phyloP scores from a whole-genome alignment of 2,329 filamentous ascomycete species.

The Pseudopithomyces chartarum region DNA sequence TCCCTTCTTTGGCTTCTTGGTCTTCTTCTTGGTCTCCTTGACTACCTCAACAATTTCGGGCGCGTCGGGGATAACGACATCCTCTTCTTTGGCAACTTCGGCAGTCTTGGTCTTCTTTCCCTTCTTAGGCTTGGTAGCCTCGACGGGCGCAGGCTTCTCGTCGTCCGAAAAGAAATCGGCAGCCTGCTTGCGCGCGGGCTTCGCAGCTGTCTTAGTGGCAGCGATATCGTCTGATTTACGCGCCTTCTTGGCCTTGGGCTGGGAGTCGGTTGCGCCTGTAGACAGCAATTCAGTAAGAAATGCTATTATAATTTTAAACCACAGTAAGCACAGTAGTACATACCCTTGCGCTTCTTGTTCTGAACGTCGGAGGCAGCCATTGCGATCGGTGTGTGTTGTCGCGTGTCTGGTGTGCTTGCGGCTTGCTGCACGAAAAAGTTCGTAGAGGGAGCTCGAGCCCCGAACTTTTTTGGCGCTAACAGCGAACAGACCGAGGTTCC shows the following conservation, averaged over 20 bases:
- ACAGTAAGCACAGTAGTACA: background rate
- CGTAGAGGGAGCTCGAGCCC: conserved; percentile 32
- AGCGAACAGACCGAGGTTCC: conserved; percentile 15
- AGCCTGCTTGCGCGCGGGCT: conserved; percentile 42
- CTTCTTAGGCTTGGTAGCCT: conserved; percentile 13
- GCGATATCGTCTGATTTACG: conserved; percentile 40
- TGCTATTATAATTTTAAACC: background rate
- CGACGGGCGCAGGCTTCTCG: conserved; percentile 17
- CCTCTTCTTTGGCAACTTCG: conserved; percentile 10
- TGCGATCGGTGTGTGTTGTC: conserved; percentile 24
- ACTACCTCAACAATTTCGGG: conserved; percentile 8
- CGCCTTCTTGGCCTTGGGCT: conserved; percentile 46
- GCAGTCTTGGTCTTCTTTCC: conserved; percentile 10
- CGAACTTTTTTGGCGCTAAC: conserved; percentile 16
- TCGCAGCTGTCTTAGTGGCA: conserved; percentile 24
- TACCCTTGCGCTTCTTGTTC: conserved; percentile 62
- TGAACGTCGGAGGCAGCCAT: conserved; percentile 61
- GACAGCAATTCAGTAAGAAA: conserved; percentile 13
- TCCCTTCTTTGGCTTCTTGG: conserved; percentile 5
- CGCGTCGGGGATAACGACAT: conserved; percentile 8
- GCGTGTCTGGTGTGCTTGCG: conserved; percentile 11
- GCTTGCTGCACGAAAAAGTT: conserved; percentile 36
- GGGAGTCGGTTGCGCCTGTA: conserved; percentile 39
- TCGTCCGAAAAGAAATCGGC: conserved; percentile 41
- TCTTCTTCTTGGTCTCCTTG: conserved; percentile 6